phyloP scores from a whole-genome alignment of 352 stramenopile species.

The Peronosclerospora sorghi region DNA sequence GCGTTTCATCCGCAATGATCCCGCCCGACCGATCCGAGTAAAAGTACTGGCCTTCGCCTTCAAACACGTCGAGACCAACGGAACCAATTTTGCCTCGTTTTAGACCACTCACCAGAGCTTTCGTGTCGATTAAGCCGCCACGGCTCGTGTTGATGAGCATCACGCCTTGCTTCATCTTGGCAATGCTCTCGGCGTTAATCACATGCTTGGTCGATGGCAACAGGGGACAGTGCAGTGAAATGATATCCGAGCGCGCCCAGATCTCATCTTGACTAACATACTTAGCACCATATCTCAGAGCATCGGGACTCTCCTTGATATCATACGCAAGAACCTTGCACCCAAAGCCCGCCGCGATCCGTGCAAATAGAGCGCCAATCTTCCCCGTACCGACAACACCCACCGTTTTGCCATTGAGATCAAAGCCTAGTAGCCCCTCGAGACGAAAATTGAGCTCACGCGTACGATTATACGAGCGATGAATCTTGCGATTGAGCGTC shows the following conservation, averaged over 20 bases:
- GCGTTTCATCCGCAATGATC: slow-evolving; percentile 54
- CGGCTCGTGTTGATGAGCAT: slow-evolving; percentile 88
- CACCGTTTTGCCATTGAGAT: slow-evolving; percentile 65
- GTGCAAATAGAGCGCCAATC: slow-evolving; percentile 34
- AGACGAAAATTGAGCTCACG: slow-evolving; percentile 70
- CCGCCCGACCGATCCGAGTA: slow-evolving; percentile 62
- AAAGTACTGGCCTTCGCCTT: slow-evolving; percentile 66
- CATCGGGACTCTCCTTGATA: slow-evolving; percentile 39
- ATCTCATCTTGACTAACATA: slow-evolving; percentile 53
- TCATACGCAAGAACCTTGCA: slow-evolving; percentile 63
- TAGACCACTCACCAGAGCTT: slow-evolving; percentile 65
- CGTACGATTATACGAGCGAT: slow-evolving; percentile 64
- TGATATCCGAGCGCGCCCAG: slow-evolving; percentile 65
- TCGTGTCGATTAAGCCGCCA: slow-evolving; percentile 80
- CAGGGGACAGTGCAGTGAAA: slow-evolving; percentile 82
- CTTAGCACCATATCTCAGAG: slow-evolving; percentile 18
- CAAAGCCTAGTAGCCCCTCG: slow-evolving; percentile 43
- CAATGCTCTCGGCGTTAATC: slow-evolving; percentile 71
- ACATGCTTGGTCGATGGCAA: slow-evolving; percentile 74
- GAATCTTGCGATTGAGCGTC: slow-evolving; percentile 74
- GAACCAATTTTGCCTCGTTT: slow-evolving; percentile 66
- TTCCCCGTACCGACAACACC: slow-evolving; percentile 53
- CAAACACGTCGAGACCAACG: slow-evolving; percentile 85
- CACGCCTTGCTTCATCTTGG: slow-evolving; percentile 81
- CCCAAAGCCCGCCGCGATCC: slow-evolving; percentile 27